Base-by-base conservation (phyloP, 768 basidiomycete genomes). In the Phlebiopsis flavidoalba region DNA sequence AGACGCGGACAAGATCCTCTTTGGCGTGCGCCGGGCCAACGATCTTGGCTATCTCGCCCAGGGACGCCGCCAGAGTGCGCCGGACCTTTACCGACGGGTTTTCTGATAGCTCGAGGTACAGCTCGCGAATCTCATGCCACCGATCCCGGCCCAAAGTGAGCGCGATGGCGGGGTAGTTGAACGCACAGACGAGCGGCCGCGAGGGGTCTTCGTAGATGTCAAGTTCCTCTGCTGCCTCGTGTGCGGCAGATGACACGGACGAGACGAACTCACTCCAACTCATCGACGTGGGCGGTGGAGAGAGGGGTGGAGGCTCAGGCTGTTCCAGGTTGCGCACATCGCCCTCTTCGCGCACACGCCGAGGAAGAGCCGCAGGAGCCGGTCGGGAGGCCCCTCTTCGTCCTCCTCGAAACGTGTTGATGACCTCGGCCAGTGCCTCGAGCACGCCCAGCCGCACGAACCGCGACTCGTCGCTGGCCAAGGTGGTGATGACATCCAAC, bases 81-180 rank as follows among this genome's bases (percentile, higher is more conserved):
- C 86, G 83, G 22, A 96, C 87, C 61, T 88, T 87, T 45, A 77
- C 70, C 8, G 80, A 79, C 17, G 76, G 76, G 67, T 86, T 82
- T n/a, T 78, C 73, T 26, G 89, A 80, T 17, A 98, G 79, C 8
- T 80, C 74, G 19, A 81, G 72, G 74, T 95, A 95, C 48, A 83
- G 74, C 3, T 80, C 79, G 19, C 88, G 83, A 22, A 98, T 73
- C 60, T 88, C 83, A 35, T 58, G 66, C 96, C 96, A 98, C 49
- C 91, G 82, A 0, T 74, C 73, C 12, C 76, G 75, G 4, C 96
- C 96, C 26, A 97, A 77, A 0, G 94, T 90, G 5, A 94, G 79
- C 3, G 87, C 84, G 8, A 98, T 91, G 6, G 94, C 95, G 22
- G 96, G 96, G 69, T 91, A 90, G 74, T 97, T 93, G 75, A 93